Evolutionary conservation across 2,329 filamentous ascomycete species (phyloP).

Genomic region (Talaromyces funiculosus): DNA sequence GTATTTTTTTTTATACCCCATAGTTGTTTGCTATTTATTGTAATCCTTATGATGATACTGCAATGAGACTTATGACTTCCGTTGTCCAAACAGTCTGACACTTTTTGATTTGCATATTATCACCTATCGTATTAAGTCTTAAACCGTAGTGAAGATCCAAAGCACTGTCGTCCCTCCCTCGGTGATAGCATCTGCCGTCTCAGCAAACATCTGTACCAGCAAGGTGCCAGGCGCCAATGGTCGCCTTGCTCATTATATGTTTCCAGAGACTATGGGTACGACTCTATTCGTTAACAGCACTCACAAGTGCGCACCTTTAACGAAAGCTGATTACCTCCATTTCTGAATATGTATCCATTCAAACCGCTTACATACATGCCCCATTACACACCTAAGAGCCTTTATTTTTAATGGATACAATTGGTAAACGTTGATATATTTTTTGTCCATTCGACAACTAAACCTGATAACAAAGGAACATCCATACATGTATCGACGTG

Average conservation of each 20-base stretch:
- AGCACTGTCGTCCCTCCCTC: neutral
- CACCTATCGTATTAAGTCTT: neutral
- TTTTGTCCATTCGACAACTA: slow-evolving; percentile 8
- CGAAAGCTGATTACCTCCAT: neutral
- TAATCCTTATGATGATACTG: neutral
- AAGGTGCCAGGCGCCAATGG: too few relatives aligned
- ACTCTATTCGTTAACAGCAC: neutral
- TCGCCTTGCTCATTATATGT: too few relatives aligned
- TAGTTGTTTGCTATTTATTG: neutral
- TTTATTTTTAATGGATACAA: neutral
- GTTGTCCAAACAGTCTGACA: neutral
- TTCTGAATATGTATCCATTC: neutral
- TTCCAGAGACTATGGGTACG: neutral
- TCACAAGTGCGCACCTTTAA: neutral
- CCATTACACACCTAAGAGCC: too few relatives aligned
- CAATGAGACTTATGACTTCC: neutral
- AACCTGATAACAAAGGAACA: neutral
- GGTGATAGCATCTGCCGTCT: too few relatives aligned
- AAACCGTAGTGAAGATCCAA: neutral
- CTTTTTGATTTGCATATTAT: neutral
- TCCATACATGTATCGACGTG: neutral
- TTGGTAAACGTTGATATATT: neutral
- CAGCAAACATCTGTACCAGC: neutral
- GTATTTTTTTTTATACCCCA: neutral
- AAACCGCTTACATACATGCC: neutral